These are phyloP conservation scores for Gossypium trilobum DNA, from an alignment of 441 rosid genomes.

Conservation along the genomic window DNA sequence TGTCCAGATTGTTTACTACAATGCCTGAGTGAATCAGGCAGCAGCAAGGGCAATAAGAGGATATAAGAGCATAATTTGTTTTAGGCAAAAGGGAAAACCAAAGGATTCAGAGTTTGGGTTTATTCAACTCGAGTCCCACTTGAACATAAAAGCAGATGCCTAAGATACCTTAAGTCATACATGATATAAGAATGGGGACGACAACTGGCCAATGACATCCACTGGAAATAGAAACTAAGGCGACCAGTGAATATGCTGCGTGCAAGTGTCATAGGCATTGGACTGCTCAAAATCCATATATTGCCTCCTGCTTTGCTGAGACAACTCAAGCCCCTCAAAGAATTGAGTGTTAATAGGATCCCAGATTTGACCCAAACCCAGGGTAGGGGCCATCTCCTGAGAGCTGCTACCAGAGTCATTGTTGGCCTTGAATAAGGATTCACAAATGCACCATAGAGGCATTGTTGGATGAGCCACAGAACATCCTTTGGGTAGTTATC, in stretches of 20 bases:
- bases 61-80: too few relatives aligned
- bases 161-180: neutral
- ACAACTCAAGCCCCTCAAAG: slow-evolving; percentile 35
- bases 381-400: too few relatives aligned
- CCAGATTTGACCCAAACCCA: slow-evolving; percentile 16
- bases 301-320: slow-evolving; percentile 48
- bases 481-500: too few relatives aligned
- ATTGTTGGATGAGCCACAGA: too few relatives aligned
- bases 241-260: slow-evolving; percentile 55
- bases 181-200: neutral
- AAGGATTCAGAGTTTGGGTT: neutral
- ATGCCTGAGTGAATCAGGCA: neutral
- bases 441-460: too few relatives aligned
- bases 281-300: slow-evolving; percentile 47
- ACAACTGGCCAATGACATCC: too few relatives aligned
- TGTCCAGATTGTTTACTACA: too few relatives aligned
- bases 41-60: neutral
- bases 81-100: too few relatives aligned
- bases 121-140: neutral
- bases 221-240: slow-evolving; percentile 25
- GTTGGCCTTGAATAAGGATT: too few relatives aligned
- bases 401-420: too few relatives aligned
- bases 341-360: slow-evolving; percentile 39
- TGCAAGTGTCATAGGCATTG: slow-evolving; percentile 46
- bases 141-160: neutral